Percentiles rank a stretch among this genome's conserved stretches.
These are phyloP conservation scores for Porosira glacialis DNA, from an alignment of 352 stramenopile genomes.

Conservation along the genomic window DNA sequence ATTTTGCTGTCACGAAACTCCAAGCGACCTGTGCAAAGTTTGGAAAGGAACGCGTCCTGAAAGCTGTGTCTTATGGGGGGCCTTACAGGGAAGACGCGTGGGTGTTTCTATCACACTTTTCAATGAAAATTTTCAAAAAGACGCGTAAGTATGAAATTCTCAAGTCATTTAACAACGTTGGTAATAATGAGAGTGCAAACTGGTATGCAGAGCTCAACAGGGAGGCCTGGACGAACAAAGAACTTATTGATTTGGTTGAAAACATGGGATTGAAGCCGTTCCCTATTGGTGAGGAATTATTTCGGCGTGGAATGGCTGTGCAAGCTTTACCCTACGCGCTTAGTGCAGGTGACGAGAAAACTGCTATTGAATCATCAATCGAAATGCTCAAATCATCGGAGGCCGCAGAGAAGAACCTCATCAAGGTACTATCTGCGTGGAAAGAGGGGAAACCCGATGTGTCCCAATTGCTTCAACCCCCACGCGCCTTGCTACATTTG, in stretches of 20 bases:
- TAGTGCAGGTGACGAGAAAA: constrained; percentile 9
- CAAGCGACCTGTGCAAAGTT: constrained; percentile 19
- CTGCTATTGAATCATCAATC: constrained; percentile 17
- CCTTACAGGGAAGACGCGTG: constrained; percentile 11
- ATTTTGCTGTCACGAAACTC: constrained; percentile 10
- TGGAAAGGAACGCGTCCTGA: constrained; percentile 29
- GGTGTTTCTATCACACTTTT: constrained; percentile 10
- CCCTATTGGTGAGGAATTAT: constrained; percentile 20
- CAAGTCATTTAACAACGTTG: constrained; percentile 12
- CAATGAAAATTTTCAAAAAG: constrained; percentile 20
- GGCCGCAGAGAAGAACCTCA: constrained; percentile 20
- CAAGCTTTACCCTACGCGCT: constrained; percentile 22
- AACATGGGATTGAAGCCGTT: constrained; percentile 22
- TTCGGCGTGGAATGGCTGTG: constrained; percentile 14
- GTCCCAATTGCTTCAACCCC: constrained; percentile 9
- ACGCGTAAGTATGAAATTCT: constrained; percentile 17
- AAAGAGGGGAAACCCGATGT: constrained; percentile 16
- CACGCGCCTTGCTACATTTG: constrained; percentile 8
- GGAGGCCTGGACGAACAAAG: constrained; percentile 17
- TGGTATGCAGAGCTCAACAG: constrained; percentile 31
- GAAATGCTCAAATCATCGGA: constrained; percentile 22
- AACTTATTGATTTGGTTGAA: constrained; percentile 24
- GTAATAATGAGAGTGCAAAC: constrained; percentile 20
- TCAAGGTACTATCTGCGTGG: constrained; percentile 19
- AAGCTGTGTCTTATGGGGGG: constrained; percentile 22